A percentile compares a stretch with the other conserved stretches of the same genome.
Evolutionary conservation across 495 filamentous ascomycete genomes (phyloP).

Genomic region (Amorphotheca resinae): DNA sequence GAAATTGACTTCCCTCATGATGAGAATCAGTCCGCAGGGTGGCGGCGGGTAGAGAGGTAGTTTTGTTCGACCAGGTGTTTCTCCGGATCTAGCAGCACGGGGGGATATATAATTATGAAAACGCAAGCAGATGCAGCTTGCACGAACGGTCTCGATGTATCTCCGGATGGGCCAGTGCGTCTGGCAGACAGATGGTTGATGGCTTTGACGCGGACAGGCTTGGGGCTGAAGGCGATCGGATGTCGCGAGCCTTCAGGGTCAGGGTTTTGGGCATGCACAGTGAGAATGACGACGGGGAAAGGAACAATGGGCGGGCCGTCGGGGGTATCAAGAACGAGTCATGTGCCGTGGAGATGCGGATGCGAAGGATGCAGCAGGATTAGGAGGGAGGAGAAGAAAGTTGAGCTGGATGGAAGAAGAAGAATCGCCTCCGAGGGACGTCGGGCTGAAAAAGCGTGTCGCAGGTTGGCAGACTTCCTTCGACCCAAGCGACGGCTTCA

Average conservation of each 20-base stretch:
- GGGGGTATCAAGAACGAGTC: conserved; percentile 2
- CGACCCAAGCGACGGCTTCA: not conserved
- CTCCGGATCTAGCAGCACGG: conserved; percentile 1
- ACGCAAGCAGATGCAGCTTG: conserved; percentile 2
- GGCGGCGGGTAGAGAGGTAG: conserved; percentile 8
- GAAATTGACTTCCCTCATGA: conserved; percentile 98
- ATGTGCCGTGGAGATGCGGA: not conserved
- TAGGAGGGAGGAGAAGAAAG: not conserved
- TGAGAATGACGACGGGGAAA: conserved; percentile 3
- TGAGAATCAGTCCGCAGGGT: conserved; percentile 22
- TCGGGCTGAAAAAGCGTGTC: conserved; percentile 1
- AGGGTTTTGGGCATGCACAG: conserved; percentile 2
- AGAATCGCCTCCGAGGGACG: not conserved
- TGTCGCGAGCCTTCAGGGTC: conserved; percentile 8
- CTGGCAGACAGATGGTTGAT: conserved; percentile 3
- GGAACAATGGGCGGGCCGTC: too few relatives aligned
- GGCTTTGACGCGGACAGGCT: conserved; percentile 8
- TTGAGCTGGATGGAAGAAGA: not conserved
- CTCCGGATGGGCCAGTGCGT: not conserved
- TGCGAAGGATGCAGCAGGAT: conserved; percentile 3
- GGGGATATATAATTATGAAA: not conserved
- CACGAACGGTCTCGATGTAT: not conserved
- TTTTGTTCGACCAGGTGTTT: conserved; percentile 5
- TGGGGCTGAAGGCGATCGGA: conserved; percentile 3
- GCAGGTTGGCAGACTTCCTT: not conserved